A percentile compares a stretch with the other conserved stretches of the same genome.
These are phyloP conservation scores for Tylopilus sp. DNA, from an alignment of 768 basidiomycete species.

Conservation along the genomic window DNA sequence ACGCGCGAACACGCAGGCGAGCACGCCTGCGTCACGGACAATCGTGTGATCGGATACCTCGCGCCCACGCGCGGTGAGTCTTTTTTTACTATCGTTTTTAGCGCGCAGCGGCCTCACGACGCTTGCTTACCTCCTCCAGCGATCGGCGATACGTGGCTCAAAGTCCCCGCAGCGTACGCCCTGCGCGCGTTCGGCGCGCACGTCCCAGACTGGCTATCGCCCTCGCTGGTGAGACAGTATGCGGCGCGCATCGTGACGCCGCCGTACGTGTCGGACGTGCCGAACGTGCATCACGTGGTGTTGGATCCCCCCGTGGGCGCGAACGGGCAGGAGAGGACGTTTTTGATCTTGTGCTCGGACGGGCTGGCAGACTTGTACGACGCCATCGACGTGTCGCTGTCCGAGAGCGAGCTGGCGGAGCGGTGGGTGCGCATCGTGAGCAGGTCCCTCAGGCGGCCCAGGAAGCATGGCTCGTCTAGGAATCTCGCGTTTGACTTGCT, in stretches of 20 bases:
- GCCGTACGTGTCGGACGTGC: conserved; percentile 42
- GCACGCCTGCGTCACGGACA: conserved; percentile 25
- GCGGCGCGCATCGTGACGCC: conserved; percentile 40
- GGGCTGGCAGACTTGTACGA: conserved; percentile 44
- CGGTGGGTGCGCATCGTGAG: conserved; percentile 37
- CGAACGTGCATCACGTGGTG: conserved; percentile 39
- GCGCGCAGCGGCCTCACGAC: background rate
- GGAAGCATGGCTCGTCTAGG: conserved; percentile 7
- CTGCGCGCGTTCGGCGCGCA: conserved; percentile 27
- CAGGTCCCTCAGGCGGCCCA: conserved; percentile 20
- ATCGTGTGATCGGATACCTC: conserved; percentile 37
- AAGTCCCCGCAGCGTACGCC: conserved; percentile 33
- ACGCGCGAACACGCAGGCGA: conserved; percentile 32
- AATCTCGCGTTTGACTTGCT: conserved; percentile 42
- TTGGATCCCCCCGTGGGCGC: conserved; percentile 18
- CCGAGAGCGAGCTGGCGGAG: conserved; percentile 29
- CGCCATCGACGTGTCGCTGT: conserved; percentile 17
- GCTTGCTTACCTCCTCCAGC: conserved; percentile 17
- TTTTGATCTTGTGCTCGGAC: conserved; percentile 45
- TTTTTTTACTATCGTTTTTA: too few relatives aligned
- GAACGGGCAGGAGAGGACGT: conserved; percentile 17
- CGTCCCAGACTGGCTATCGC: conserved; percentile 24
- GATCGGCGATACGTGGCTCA: conserved; percentile 36
- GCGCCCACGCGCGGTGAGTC: conserved; percentile 37
- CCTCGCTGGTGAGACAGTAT: conserved; percentile 19